Base-by-base conservation (phyloP, 768 basidiomycete species). In the Termitomyces eurrhizus region DNA sequence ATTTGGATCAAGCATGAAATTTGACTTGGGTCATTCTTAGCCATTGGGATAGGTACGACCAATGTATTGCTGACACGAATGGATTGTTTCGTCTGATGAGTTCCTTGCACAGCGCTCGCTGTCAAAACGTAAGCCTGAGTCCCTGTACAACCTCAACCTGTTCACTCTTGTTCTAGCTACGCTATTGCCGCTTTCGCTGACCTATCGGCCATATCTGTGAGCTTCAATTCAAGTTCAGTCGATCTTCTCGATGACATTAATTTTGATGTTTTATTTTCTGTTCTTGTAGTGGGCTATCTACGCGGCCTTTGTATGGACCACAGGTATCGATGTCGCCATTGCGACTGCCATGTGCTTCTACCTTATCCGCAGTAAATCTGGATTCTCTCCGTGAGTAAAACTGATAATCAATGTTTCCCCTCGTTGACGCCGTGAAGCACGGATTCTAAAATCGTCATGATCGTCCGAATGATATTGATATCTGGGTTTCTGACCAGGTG, bases 341-440 rank as follows among this genome's bases (percentile, higher is more conserved):
- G 68, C 70, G 12, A 59, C 51, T 6, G 62, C 64, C 21, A 67
- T 72, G 57, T 72, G 68, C 29, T 69, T 62, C 48, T 72, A 69
- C 57, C 62, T 72, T 1, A 62, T 64, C 18, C 56, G 57, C 41
- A 66, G 66, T 37, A 65, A 66, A 61, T 63, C 68, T 32, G 63
- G 63, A n/a, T 65, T 68, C 41, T 51, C 61, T 29, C 50, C 16
- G 66, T 66, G 39, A 56, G 67, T 37, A 7, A 14, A 11, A 9
- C 11, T 39, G 1, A 6, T n/a, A 13, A 55, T 11, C n/a, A 11
- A n/a, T n/a, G 3, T 37, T 32, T 45, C 14, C 4, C 16, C 32
- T 24, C 8, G 26, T 11, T 55, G 24, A 32, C 39, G 14, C 33
- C 7, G 21, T 13, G 49, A 18, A 69, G 68, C 46, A 68, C 65